phyloP scores from a whole-genome alignment of 139 green algal species.

The Auxenochlorella pyrenoidosa region DNA sequence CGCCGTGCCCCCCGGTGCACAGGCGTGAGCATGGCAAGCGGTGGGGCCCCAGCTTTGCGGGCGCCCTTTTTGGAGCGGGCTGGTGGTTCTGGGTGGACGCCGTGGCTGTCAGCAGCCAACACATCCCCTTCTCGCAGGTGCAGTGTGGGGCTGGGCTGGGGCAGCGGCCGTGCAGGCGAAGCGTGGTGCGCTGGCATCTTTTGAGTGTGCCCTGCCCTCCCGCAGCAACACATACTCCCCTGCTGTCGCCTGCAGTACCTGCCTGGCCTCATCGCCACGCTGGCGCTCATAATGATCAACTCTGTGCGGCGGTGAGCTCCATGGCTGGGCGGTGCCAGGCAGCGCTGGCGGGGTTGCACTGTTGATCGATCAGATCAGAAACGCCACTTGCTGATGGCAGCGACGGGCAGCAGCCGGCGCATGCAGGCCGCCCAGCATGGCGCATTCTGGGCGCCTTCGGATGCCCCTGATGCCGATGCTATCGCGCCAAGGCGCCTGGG shows the following conservation, averaged over 20 bases:
- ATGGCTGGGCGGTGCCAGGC: not conserved
- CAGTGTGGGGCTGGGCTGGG: not conserved
- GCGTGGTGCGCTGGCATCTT: not conserved
- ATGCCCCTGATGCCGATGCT: not conserved
- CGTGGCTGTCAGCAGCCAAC: slow-evolving; percentile 57
- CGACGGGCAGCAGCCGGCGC: too few relatives aligned
- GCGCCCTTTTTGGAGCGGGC: slow-evolving; percentile 77
- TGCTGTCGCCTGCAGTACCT: slow-evolving; percentile 75
- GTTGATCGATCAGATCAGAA: too few relatives aligned
- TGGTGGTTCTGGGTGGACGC: slow-evolving; percentile 94
- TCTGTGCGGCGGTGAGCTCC: slow-evolving; percentile 67
- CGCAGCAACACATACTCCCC: not conserved
- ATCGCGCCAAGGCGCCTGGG: not conserved
- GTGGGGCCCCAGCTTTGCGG: slow-evolving; percentile 62
- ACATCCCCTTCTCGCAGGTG: slow-evolving; percentile 80
- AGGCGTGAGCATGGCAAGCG: slow-evolving; percentile 18
- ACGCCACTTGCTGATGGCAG: too few relatives aligned
- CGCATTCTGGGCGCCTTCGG: too few relatives aligned
- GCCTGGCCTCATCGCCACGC: slow-evolving; percentile 83
- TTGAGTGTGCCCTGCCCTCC: not conserved
- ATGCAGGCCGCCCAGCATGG: too few relatives aligned
- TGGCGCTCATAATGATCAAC: slow-evolving; percentile 94
- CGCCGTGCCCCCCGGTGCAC: not conserved
- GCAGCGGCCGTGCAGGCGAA: not conserved
- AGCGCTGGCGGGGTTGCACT: too few relatives aligned